Conservation (phyloP, 2,329 filamentous ascomycete genomes). For the Lecanosticta acicola region DNA sequence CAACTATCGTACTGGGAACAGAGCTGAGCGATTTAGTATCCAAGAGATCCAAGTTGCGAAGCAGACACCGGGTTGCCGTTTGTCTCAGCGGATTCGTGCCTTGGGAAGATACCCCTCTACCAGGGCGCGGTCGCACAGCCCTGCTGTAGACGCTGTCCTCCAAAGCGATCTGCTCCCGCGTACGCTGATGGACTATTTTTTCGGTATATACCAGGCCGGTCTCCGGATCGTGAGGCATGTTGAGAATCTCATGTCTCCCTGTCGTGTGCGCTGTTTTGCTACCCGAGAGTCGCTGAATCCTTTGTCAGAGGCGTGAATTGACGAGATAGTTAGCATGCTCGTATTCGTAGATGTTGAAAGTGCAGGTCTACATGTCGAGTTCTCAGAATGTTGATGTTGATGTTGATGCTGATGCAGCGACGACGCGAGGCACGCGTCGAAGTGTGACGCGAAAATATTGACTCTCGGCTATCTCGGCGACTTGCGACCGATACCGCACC, state of each 20-base stretch:
- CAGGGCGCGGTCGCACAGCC: not conserved
- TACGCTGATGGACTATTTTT: constrained; percentile 3
- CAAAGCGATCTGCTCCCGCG: not conserved
- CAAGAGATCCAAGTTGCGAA: constrained; percentile 13
- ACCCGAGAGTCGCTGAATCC: too few relatives aligned
- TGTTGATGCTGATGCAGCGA: not conserved
- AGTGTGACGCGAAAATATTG: not conserved
- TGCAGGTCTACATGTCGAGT: too few relatives aligned
- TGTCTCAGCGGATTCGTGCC: constrained; percentile 6
- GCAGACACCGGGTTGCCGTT: constrained; percentile 10
- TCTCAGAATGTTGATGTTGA: not conserved
- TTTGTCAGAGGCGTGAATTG: too few relatives aligned
- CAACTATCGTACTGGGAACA: constrained; percentile 4
- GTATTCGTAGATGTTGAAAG: too few relatives aligned
- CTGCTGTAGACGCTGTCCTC: not conserved
- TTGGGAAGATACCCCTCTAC: not conserved
- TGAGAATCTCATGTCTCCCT: too few relatives aligned
- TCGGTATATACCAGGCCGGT: constrained; percentile 19
- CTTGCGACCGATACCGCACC: not conserved
- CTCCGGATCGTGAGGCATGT: constrained; percentile 13
- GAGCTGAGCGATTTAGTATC: constrained; percentile 6
- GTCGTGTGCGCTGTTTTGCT: too few relatives aligned
- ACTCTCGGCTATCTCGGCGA: not conserved
- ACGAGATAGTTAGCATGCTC: too few relatives aligned
- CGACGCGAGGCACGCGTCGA: not conserved